Base-by-base conservation (phyloP, 805 yeast species). In the Barnettozyma sp. region DNA sequence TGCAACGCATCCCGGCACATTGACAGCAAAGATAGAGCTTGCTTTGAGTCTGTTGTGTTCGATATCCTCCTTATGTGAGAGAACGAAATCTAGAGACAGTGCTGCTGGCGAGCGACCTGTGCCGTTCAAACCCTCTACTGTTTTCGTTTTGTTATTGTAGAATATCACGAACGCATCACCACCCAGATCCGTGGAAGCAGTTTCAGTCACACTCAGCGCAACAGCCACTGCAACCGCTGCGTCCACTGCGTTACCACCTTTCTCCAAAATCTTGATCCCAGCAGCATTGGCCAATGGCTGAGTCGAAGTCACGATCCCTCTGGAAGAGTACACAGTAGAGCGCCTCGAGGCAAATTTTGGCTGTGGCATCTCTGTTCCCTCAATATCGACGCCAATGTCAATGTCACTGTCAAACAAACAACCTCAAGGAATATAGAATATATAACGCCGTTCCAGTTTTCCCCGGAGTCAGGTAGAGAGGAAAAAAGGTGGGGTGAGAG, bases 221-320 rank as follows among this genome's bases (percentile, higher is more conserved):
- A 80, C 78, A 5, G 76, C 63, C 3, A 71, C 70, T 0, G 82
- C 81, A 16, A 76, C 71, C 10, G 75, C 69, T 11, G 82, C 82
- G 47, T 76, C 82, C 12, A 76, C 76, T 42, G 78, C 72, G 53
- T 83, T 83, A 5, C 94, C 92, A 4, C 94, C 92, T 41, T 63
- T 60, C 17, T 71, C 76, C 20, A 83, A 65, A 23, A 82, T 71
- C 51, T 69, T 68, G 22, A 79, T 55, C 4, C 86, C 88, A 0
- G 87, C 90, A 1, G 82, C 75, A 35, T 76, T 74, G 22, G 92
- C 94, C 33, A 79, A 57, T 4, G 90, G 84, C 57, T 84, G 92
- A 0, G 88, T 65, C 2, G 87, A 76, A 2, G 84, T 70, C 2
- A 81, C 86, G 33, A 83, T 74, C 2, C 88, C 92, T 50, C 71